Evolutionary conservation across 176 grass and related monocot species (phyloP).

Genomic region (Eleusine coracana): DNA sequence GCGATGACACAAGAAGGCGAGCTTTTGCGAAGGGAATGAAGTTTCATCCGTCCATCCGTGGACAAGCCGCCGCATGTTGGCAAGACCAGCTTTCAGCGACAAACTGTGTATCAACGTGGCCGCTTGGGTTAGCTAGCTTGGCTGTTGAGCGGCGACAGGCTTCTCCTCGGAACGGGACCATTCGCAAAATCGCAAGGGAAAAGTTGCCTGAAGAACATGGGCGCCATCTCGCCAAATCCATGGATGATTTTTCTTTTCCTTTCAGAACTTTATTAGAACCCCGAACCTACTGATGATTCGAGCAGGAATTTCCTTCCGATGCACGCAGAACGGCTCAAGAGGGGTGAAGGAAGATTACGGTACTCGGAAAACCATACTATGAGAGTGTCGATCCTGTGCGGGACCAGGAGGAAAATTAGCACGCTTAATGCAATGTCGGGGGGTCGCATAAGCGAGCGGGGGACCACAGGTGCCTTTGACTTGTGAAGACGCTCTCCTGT

Average conservation of each 20-base stretch:
- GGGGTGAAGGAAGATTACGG: not conserved
- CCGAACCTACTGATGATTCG: not conserved
- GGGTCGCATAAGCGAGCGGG: not conserved
- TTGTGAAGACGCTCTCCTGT: not conserved
- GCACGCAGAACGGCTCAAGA: not conserved
- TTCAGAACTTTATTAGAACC: not conserved
- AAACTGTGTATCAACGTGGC: conserved; percentile 8
- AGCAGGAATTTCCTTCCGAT: no score
- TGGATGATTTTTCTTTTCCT: not conserved
- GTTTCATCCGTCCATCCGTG: not conserved
- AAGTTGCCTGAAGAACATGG: conserved; percentile 42
- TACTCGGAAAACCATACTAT: not conserved
- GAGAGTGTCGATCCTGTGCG: not conserved
- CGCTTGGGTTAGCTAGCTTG: not conserved
- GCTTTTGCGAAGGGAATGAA: conserved; percentile 35
- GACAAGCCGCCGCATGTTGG: not conserved
- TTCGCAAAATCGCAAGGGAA: not conserved
- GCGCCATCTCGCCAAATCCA: conserved; percentile 6
- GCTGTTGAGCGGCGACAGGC: conserved; percentile 13
- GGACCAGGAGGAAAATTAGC: not conserved
- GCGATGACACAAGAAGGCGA: conserved; percentile 30
- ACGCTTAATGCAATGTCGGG: not conserved
- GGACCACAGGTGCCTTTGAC: not conserved
- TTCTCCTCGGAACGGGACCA: conserved; percentile 2
- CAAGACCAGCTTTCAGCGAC: not conserved